Base-by-base conservation (phyloP, 2,329 filamentous ascomycete species). In the Fusarium longipes region DNA sequence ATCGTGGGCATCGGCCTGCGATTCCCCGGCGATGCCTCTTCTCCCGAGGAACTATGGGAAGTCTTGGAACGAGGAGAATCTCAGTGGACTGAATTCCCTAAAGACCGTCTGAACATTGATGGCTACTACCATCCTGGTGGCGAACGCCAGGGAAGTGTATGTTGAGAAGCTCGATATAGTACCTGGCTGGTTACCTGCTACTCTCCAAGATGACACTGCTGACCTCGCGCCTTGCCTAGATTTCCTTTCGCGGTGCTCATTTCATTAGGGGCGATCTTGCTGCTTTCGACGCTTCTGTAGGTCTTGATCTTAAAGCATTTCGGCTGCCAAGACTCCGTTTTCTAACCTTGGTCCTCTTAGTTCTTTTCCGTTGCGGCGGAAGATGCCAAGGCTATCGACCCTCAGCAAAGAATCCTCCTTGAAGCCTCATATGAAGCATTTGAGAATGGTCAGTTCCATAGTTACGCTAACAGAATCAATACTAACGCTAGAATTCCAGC, bases 111-210 rank as follows among this genome's bases (percentile, higher is more conserved):
- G 64, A 85, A 86, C 38, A 79, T 83, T 32, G 77, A 82, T 15
- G 82, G 82, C n/a, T 86, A 84, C 69, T 84, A 83, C 64, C 85
- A 87, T 67, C 84, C 84, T 0, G 81, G 84, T 20, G 80, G 80
- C 8, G 79, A 82, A 43, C 77, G 82, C 9, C 80, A 83, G 57
- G 84, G 83, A 36, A 82, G 80, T 65, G 83, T 85, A 71, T 70
- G 82, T 71, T 18, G 69, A 38, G 36, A 35, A 30, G 2, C 24
- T 30, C n/a, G n/a, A n/a, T n/a, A n/a, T n/a, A n/a, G n/a, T n/a
- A n/a, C n/a, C n/a, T n/a, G n/a, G n/a, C n/a, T n/a, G n/a, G n/a
- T n/a, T n/a, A n/a, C n/a, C 27, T 20, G 35, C 3, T 14, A n/a
- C 33, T 33, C 20, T 49, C 17, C 29, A 25, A 32, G 20, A 54